Base-by-base conservation (phyloP, 108 stramenopile genomes). In the Cyclotella sp. region DNA sequence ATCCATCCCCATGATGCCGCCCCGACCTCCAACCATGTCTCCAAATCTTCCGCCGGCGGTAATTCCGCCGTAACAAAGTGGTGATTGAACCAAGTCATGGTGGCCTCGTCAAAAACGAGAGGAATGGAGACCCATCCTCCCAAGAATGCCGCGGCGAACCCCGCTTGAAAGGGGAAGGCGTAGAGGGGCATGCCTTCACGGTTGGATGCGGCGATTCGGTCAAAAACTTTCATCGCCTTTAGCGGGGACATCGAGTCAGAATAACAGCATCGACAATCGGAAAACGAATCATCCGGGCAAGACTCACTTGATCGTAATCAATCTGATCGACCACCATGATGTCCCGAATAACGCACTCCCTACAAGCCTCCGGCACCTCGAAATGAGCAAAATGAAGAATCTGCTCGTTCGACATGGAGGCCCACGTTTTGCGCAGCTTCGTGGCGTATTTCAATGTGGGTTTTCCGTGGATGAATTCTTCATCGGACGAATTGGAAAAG, bases 1-100 rank as follows among this genome's bases (percentile, higher is more conserved):
- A 93, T 93, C 94, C 94, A 95, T 29, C 86, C 81, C 92, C 94
- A 95, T 41, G 66, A 82, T 89, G 90, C 92, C 14, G 82, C 55
- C 72, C 92, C 95, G 0, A 91, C 90, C 70, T 97, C 96, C 54
- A 94, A 53, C 26, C 45, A 51, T 28, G 94, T 97, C 69, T 94
- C 93, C 53, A 97, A 70, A 83, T 97, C 96, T 63, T 86, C 66
- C 21, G 80, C 68, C 2, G 77, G 85, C 2, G 96, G 93, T 34
- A 97, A 79, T 66, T 95, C 94, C 18, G 92, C 74, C 12, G 94
- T 97, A 0, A 97, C 96, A 72, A 79, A 94, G 6, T 44, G 10
- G 27, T 88, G 80, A 75, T 97, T 97, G 86, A 97, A 97, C 89
- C 82, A 89, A 29, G 82, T 57, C 51, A 92, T 92, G 9, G 88